phyloP scores from a whole-genome alignment of 208 protist genomes.

The Vickermania spadyakhi region DNA sequence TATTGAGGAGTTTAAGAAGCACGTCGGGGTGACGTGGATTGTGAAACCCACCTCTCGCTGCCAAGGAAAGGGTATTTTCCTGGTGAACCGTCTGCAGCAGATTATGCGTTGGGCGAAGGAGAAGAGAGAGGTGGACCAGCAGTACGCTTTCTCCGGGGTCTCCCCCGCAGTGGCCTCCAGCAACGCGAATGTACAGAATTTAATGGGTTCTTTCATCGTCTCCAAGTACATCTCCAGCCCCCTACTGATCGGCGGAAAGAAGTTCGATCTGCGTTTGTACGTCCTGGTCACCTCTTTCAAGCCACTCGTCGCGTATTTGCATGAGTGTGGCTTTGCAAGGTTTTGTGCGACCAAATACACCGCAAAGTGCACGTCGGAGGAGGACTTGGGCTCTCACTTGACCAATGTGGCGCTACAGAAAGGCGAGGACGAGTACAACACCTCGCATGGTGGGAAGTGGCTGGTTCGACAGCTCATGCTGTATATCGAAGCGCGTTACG shows the following conservation, averaged over 20 bases:
- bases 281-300: slow-evolving; percentile 92
- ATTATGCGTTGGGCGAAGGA: slow-evolving; percentile 72
- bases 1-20: slow-evolving; percentile 90
- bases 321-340: slow-evolving; percentile 88
- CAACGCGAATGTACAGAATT: slow-evolving; percentile 7
- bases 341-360: slow-evolving; percentile 93
- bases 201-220: slow-evolving; percentile 79
- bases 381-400: slow-evolving; percentile 90
- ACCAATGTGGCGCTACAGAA: slow-evolving; percentile 97
- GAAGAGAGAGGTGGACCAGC: slow-evolving; percentile 41
- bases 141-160: slow-evolving; percentile 1
- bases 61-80: slow-evolving; percentile 96
- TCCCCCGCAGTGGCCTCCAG: not conserved
- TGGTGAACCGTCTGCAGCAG: slow-evolving; percentile 90
- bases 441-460: slow-evolving; percentile 93
- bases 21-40: slow-evolving; percentile 88
- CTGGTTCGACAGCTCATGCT: slow-evolving; percentile 75
- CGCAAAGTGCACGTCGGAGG: slow-evolving; percentile 34
- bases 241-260: slow-evolving; percentile 93
- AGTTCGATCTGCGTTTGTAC: slow-evolving; percentile 98
- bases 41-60: slow-evolving; percentile 91
- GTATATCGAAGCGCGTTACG: slow-evolving; percentile 73
- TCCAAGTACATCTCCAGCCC: slow-evolving; percentile 94
- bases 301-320: slow-evolving; percentile 90
- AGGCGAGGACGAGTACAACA: slow-evolving; percentile 89